Evolutionary conservation across 225 moss, liverwort and hornwort species (phyloP), one percentile per base, ranked within the genome.

Genomic region (Ulota crispa): DNA sequence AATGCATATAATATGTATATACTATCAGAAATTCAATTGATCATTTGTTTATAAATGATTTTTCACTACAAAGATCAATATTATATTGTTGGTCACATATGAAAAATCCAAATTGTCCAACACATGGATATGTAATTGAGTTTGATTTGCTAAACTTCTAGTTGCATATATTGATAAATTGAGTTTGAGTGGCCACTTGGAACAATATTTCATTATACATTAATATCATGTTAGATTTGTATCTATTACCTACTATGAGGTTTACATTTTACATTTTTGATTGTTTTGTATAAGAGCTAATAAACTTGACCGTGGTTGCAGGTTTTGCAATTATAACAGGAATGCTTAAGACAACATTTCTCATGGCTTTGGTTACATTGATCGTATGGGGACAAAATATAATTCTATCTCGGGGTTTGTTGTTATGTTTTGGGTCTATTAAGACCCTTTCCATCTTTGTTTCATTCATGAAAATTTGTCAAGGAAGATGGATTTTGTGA

Each of bases 261-360:
- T 7, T 12, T 20, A 47, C 15, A 11, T 23, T 18, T 26, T 34
- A 24, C 0, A 1, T 53, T n/a, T 53, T 2, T 53, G 14, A 28
- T 41, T 68, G 2, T 68, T 78, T 66, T 30, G 5, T 43, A 20
- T 6, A 15, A 6, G 15, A 23, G 30, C 14, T 24, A 79, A 79
- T 20, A 30, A 30, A 30, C n/a, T 39, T 70, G 30, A 3, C n/a
- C n/a, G n/a, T n/a, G n/a, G n/a, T n/a, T 78, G 72, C 87, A 96
- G 89, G 92, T 45, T 79, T 94, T 53, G 91, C 90, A 37, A 89
- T 92, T 18, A 87, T 96, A 28, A 72, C 88, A 21, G 91, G 90
- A 6, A 94, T 92, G 93, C 86, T 91, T 21, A 89, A 94, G 64
- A 92, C 94, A 39, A 92, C 96, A 30, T 87, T 80, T 72, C 72